phyloP scores from a whole-genome alignment of 768 basidiomycete species.

The Mrakia blollopis region DNA sequence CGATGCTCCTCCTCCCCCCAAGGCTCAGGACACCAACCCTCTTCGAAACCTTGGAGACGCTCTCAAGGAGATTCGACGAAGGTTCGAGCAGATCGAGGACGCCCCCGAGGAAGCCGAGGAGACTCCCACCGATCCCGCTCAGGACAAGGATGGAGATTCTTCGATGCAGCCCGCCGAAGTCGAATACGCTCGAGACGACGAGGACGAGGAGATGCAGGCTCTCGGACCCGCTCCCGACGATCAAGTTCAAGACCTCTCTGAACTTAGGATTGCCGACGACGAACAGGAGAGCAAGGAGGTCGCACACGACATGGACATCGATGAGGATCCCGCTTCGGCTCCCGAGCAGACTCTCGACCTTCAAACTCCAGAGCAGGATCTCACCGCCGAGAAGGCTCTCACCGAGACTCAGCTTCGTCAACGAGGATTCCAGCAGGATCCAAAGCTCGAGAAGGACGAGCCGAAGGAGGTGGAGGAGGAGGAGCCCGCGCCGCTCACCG shows the following conservation, averaged over 20 bases:
- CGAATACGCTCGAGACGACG: slow-evolving; percentile 71
- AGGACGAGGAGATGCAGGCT: slow-evolving; percentile 75
- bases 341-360: slow-evolving; percentile 29
- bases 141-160: slow-evolving; percentile 31
- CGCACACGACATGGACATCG: slow-evolving; percentile 34
- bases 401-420: slow-evolving; percentile 43
- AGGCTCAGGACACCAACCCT: slow-evolving; percentile 30
- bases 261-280: slow-evolving; percentile 70
- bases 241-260: slow-evolving; percentile 70
- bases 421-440: slow-evolving; percentile 31
- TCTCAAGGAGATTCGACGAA: slow-evolving; percentile 69
- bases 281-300: slow-evolving; percentile 41
- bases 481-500: slow-evolving; percentile 49
- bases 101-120: slow-evolving; percentile 48
- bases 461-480: slow-evolving; percentile 49
- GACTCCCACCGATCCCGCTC: slow-evolving; percentile 45
- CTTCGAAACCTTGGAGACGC: slow-evolving; percentile 75
- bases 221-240: slow-evolving; percentile 82
- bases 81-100: slow-evolving; percentile 69
- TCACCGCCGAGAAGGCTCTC: slow-evolving; percentile 45
- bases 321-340: slow-evolving; percentile 34
- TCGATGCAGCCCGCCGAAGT: slow-evolving; percentile 47
- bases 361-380: slow-evolving; percentile 28
- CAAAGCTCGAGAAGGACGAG: slow-evolving; percentile 33
- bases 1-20: slow-evolving; percentile 14